Conservation (phyloP, 305 asterid genomes). For the Fraxinus latifolia region DNA sequence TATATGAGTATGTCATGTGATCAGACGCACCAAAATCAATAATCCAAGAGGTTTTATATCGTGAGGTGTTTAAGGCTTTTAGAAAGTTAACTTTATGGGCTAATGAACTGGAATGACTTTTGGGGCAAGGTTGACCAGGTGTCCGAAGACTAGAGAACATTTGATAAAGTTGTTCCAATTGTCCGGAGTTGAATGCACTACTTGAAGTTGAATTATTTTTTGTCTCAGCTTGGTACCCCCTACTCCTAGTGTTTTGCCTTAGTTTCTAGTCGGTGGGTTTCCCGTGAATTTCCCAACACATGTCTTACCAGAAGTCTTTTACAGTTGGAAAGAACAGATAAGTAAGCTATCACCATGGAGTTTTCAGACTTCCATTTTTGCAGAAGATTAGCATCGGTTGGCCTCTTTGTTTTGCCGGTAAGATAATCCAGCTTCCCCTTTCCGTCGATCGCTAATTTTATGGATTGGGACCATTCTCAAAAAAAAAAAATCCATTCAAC, state of each 20-base stretch:
- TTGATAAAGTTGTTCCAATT: not conserved
- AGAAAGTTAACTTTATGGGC: not conserved
- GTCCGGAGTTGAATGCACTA: not conserved
- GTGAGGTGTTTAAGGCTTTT: not conserved
- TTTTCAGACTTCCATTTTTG: not conserved
- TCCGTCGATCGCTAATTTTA: not conserved
- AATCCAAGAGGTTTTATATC: not conserved
- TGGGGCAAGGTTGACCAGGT: not conserved
- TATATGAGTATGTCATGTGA: not conserved
- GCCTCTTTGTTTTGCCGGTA: not conserved
- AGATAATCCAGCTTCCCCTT: not conserved
- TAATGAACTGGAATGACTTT: not conserved
- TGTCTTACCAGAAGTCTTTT: not conserved
- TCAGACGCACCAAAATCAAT: not conserved
- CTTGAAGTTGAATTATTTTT: not conserved
- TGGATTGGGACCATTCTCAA: not conserved
- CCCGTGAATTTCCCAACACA: not conserved
- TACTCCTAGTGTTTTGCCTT: not conserved
- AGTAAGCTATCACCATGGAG: not conserved
- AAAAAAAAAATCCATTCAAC: not conserved
- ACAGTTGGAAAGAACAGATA: not conserved
- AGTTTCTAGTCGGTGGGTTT: not conserved
- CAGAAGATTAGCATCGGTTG: not conserved
- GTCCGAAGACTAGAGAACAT: not conserved
- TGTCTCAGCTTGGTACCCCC: not conserved